phyloP scores from a whole-genome alignment of 2,329 filamentous ascomycete species.

The Alternaria atra region DNA sequence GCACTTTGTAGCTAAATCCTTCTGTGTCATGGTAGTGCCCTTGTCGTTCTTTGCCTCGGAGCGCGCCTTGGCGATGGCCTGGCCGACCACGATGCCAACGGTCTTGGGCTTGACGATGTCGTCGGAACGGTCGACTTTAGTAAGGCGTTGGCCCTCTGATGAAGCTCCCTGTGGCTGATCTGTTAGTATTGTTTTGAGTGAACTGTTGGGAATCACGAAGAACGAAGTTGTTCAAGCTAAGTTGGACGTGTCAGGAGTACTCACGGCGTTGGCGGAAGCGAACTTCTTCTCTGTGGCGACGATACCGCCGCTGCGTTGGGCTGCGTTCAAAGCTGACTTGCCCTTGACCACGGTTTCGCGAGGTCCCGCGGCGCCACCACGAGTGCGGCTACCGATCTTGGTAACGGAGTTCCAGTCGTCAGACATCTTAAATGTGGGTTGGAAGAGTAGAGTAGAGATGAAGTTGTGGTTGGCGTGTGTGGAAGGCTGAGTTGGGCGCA shows the following conservation, averaged over 20 bases:
- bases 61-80: conserved; percentile 82
- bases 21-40: conserved; percentile 81
- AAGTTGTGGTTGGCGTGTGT: conserved; percentile 16
- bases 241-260: conserved; percentile 47
- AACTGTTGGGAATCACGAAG: background rate
- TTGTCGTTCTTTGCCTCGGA: conserved; percentile 83
- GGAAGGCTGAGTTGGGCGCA: conserved; percentile 17
- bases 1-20: conserved; percentile 83
- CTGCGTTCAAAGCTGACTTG: conserved; percentile 85
- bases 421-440: conserved; percentile 62
- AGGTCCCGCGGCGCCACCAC: conserved; percentile 69
- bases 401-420: conserved; percentile 87
- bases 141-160: conserved; percentile 88
- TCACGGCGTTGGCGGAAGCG: conserved; percentile 78
- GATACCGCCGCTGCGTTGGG: conserved; percentile 79
- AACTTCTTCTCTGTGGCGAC: conserved; percentile 93
- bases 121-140: conserved; percentile 96
- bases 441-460: background rate
- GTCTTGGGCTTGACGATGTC: conserved; percentile 98
- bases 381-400: conserved; percentile 91
- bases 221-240: background rate
- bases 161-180: conserved; percentile 48
- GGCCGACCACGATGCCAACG: conserved; percentile 76
- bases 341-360: conserved; percentile 92
- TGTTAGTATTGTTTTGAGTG: conserved; percentile 18